Conservation (phyloP, 192 early-diverging fungal species). For the Chytriomyces sp. region DNA sequence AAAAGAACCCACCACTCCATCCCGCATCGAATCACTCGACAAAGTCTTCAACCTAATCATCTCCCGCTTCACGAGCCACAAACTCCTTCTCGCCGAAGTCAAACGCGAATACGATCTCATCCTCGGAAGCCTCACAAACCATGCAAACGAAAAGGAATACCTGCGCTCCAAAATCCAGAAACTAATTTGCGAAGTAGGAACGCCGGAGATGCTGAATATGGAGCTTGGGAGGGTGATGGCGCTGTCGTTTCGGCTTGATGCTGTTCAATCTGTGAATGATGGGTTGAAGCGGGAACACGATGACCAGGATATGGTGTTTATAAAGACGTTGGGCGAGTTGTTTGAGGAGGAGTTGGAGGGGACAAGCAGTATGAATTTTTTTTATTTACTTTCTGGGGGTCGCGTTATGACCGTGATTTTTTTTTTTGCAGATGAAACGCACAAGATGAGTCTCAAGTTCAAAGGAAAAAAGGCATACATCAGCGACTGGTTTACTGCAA, state of each 20-base stretch:
- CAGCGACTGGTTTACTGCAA: constrained; percentile 32
- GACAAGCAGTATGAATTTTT: constrained; percentile 14
- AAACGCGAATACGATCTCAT: constrained; percentile 38
- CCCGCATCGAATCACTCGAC: constrained; percentile 13
- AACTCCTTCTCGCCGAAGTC: constrained; percentile 29
- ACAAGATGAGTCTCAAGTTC: constrained; percentile 36
- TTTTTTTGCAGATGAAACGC: constrained; percentile 29
- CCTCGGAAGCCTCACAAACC: constrained; percentile 15
- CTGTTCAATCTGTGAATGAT: constrained; percentile 7
- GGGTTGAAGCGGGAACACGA: constrained; percentile 22
- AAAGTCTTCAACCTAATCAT: constrained; percentile 34
- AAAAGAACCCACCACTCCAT: background rate
- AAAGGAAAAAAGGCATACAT: constrained; percentile 35
- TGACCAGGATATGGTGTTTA: constrained; percentile 23
- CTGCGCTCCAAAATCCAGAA: constrained; percentile 34
- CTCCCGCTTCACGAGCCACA: constrained; percentile 21
- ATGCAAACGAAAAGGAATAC: constrained; percentile 28
- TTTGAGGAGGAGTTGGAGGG: constrained; percentile 29
- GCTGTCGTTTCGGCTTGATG: constrained; percentile 5
- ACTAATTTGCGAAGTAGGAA: constrained; percentile 38
- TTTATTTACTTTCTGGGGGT: background rate
- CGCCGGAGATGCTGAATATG: constrained; percentile 29
- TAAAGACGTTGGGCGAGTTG: constrained; percentile 23
- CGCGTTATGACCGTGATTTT: background rate
- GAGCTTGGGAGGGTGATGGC: constrained; percentile 25